Base-by-base conservation (phyloP, 306 rosid species). In the Vicia villosa region DNA sequence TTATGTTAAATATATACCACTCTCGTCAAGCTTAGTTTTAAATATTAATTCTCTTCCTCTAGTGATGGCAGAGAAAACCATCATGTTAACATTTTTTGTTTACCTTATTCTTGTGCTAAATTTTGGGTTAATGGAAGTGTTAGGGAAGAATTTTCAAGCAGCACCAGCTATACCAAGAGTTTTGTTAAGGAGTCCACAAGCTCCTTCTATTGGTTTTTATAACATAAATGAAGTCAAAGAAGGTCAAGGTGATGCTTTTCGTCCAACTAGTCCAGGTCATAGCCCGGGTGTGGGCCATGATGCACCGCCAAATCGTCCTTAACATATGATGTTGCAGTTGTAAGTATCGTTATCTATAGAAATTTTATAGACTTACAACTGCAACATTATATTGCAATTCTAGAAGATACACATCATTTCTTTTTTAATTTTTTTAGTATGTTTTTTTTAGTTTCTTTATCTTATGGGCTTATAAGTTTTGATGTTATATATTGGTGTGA, bases 281-380 rank as follows among this genome's bases (percentile, higher is more conserved):
- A 86, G 91, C 78, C 91, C 91, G 10, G 88, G 91, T 3, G 80
- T 71, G 5, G 91, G 91, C 26, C 83, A 83, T 45, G 5, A 34
- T 1, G 0, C 10, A 0, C 86, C 88, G 14, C 88, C 88, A 3
- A 45, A 45, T 26, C 1, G 9, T 21, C 41, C 28, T 58, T 32
- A 28, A 17, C 32, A n/a, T 26, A 47, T 8, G 9, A 7, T 17
- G 12, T 49, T 49, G 10, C 4, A 16, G 21, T 47, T 7, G 4
- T 47, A 16, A 6, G 5, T 0, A 0, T 3, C 8, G 10, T 15
- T 16, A 47, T 4, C 6, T 47, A 15, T 15, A 16, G 22, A 47
- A 10, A 47, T 1, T 22, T 22, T 22, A 22, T 22, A 22, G 26
- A 22, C 3, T 22, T 22, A 22, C 3, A 22, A 22, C 3, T 22